Percentiles rank a stretch among this genome's conserved stretches.
These are phyloP conservation scores for Microcera coccophila DNA, from an alignment of 2,329 filamentous ascomycete species.

Conservation along the genomic window DNA sequence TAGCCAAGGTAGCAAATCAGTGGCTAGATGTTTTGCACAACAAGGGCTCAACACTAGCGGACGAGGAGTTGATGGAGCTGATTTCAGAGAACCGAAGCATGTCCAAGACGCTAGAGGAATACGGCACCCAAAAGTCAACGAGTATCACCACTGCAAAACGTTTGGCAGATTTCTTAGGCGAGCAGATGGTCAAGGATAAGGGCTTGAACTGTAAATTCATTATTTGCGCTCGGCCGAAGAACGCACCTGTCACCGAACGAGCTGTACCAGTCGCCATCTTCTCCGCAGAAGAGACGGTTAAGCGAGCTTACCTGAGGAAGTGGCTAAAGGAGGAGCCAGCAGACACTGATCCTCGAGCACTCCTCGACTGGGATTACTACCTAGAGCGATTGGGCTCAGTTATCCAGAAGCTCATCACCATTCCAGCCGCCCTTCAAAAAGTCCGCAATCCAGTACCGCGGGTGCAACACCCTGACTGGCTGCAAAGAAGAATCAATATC, in stretches of 20 bases:
- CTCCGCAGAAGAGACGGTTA: slow-evolving; percentile 83
- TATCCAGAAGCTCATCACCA: slow-evolving; percentile 98
- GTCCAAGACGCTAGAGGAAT: slow-evolving; percentile 95
- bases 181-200: slow-evolving; percentile 99
- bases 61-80: slow-evolving; percentile 97
- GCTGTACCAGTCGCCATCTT: slow-evolving; percentile 96
- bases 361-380: slow-evolving; percentile 98
- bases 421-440: slow-evolving; percentile 93
- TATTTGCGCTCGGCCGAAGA: slow-evolving; percentile 81
- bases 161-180: slow-evolving; percentile 90
- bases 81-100: slow-evolving; percentile 99
- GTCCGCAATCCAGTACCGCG: slow-evolving; percentile 90
- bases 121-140: slow-evolving; percentile 91
- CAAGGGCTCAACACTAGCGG: slow-evolving; percentile 82
- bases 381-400: slow-evolving; percentile 92
- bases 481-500: slow-evolving; percentile 85
- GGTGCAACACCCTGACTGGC: slow-evolving; percentile 93
- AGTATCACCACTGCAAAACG: slow-evolving; percentile 98
- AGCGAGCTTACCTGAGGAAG: slow-evolving; percentile 84
- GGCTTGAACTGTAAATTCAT: slow-evolving; percentile 99
- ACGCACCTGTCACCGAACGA: slow-evolving; percentile 89
- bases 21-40: slow-evolving; percentile 95
- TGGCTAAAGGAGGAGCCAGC: slow-evolving; percentile 92
- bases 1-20: slow-evolving; percentile 90
- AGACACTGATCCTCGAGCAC: slow-evolving; percentile 82